phyloP scores from a whole-genome alignment of 2,329 filamentous ascomycete genomes.

The Xylaria sp. region DNA sequence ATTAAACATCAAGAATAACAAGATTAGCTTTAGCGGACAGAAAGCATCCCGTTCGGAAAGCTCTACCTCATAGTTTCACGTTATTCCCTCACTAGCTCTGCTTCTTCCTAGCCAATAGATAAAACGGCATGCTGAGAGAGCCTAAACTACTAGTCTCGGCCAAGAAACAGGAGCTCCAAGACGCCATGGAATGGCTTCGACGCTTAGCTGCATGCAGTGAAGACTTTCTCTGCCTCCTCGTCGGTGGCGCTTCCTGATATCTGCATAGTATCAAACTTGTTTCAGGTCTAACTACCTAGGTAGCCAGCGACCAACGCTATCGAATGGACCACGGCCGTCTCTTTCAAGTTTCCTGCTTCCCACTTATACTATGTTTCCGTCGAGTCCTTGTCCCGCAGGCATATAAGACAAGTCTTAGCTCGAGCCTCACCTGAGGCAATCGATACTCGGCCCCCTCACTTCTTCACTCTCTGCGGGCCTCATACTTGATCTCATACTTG shows the following conservation, averaged over 20 bases:
- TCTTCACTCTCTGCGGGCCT: background rate
- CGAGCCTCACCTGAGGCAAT: constrained; percentile 28
- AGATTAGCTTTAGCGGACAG: constrained; percentile 3
- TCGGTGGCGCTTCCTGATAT: constrained; percentile 28
- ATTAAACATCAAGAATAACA: background rate
- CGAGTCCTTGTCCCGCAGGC: background rate
- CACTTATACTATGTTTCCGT: background rate
- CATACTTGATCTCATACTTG: constrained; percentile 2
- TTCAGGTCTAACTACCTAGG: constrained; percentile 30
- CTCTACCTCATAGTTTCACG: constrained; percentile 8
- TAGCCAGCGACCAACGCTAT: constrained; percentile 15
- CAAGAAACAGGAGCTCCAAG: constrained; percentile 2
- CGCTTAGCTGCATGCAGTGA: constrained; percentile 19
- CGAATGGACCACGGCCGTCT: constrained; percentile 25
- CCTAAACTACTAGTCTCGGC: background rate
- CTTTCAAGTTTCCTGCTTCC: constrained; percentile 2
- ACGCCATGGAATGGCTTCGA: background rate
- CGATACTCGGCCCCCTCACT: background rate
- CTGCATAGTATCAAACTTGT: constrained; percentile 23
- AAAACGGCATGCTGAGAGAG: background rate
- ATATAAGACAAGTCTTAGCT: background rate
- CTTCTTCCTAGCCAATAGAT: background rate
- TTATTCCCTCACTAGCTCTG: background rate
- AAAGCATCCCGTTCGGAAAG: background rate
- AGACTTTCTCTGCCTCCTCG: constrained; percentile 4